Conservation (phyloP, 164 flowering plant species). For the Malania oleifera region DNA sequence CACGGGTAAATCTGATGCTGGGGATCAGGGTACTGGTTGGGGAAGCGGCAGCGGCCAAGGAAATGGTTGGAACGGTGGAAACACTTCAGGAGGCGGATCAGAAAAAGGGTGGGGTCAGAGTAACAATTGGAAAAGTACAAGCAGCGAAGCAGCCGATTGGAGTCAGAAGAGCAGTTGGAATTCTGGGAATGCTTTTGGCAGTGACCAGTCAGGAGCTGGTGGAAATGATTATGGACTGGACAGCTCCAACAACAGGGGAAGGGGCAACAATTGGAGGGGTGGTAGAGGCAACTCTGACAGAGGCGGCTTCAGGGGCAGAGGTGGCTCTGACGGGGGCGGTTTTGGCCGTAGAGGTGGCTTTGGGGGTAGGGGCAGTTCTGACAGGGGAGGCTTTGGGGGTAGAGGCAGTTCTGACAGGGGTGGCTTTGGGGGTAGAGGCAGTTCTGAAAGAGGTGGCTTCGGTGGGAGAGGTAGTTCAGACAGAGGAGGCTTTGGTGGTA, state of each 20-base stretch:
- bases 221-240: neutral
- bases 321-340: neutral
- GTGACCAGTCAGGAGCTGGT: neutral
- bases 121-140: neutral
- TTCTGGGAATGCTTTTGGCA: neutral
- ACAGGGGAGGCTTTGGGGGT: neutral
- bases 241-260: neutral
- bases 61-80: neutral
- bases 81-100: neutral
- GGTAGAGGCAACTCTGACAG: neutral
- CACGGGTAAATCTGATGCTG: neutral
- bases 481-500: slow-evolving; percentile 25
- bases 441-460: slow-evolving; percentile 29
- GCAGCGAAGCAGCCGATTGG: neutral
- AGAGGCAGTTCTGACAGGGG: neutral
- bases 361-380: neutral
- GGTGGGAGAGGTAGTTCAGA: slow-evolving; percentile 26
- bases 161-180: neutral
- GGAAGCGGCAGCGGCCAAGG: neutral
- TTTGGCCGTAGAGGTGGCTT: neutral
- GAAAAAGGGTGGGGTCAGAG: neutral
- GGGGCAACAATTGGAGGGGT: neutral
- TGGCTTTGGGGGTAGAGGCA: slow-evolving; percentile 5
- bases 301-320: slow-evolving; percentile 4
- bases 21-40: no score